A percentile compares a stretch with the other conserved stretches of the same genome.
Evolutionary conservation across 2,329 filamentous ascomycete genomes (phyloP).

Genomic region (Trichoderma sp.): DNA sequence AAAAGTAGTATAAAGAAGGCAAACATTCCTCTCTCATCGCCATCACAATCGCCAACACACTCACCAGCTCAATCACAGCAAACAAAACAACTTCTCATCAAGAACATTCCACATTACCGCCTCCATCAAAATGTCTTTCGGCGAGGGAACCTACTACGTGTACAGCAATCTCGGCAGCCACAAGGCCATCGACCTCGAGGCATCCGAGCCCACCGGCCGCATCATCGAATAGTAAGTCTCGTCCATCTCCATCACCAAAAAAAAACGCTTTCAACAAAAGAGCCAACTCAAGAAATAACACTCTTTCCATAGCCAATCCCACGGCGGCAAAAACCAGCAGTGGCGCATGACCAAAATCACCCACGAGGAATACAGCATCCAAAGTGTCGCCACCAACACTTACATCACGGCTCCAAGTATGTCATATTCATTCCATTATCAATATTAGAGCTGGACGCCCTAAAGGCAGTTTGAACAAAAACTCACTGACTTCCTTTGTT

Average conservation of each 20-base stretch:
- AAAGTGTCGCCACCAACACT: conserved; percentile 1
- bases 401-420: neutral
- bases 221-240: conserved; percentile 1
- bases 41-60: neutral
- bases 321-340: conserved; percentile 5
- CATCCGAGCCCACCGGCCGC: neutral
- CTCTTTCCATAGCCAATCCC: neutral
- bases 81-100: neutral
- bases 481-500: neutral
- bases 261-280: too few species aligned
- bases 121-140: conserved; percentile 4
- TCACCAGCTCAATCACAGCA: neutral
- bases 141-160: neutral
- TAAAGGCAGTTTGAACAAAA: neutral
- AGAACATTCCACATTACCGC: neutral
- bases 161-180: neutral
- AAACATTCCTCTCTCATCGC: neutral
- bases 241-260: neutral
- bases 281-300: neutral
- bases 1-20: neutral
- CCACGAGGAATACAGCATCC: conserved; percentile 3
- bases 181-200: conserved; percentile 7
- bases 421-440: neutral
- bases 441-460: too few species aligned
- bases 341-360: neutral